Evolutionary conservation across 768 basidiomycete species (phyloP), one percentile per base, ranked within the genome.

Genomic region (Kwoniella mangroviensis): DNA sequence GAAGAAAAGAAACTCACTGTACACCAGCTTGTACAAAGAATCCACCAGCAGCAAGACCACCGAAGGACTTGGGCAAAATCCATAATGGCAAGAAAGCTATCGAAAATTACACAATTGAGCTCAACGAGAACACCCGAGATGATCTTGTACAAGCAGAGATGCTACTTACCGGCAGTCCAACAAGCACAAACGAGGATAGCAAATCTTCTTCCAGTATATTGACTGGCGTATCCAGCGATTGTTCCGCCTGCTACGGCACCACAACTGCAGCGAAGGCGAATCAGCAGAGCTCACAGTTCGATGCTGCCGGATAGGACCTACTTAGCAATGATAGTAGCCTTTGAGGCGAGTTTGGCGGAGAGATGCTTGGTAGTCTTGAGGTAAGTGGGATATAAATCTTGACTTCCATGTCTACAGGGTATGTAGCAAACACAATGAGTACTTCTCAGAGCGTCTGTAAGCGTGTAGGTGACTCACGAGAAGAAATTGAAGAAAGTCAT

Each of bases 1-100:
- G 7, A 2, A 61, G 17, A 15, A n/a, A 19, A 40, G 17, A 53
- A 41, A 52, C 67, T 45, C 68, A 63, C 68, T 67, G 65, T 15
- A 95, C 92, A 61, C 92, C 92, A 73, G 92, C 88, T 77, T 94
- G 93, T 17, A 93, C 85, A 74, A 74, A 76, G 70, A 95, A 96
- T 0, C 92, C 93, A 10, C 92, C 92, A 0, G 92, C 92, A 0
- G 91, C 78, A 10, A 97, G 89, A 1, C 85, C 86, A 0, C 87
- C 81, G 82, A 94, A 94, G 1, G 86, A 83, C 6, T 75, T 83
- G 2, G 94, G 94, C 7, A 96, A 75, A 74, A 93, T 91, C 94
- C 93, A 95, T 1, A 94, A 77, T 0, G 85, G 84, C n/a, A 85
- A 81, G 71, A 81, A 84, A 43, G 69, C 66, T 65, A n/a, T 41